Evolutionary conservation across 2,329 filamentous ascomycete genomes (phyloP), one percentile per base, ranked within the genome.

Genomic region (Ophiobolus disseminans): DNA sequence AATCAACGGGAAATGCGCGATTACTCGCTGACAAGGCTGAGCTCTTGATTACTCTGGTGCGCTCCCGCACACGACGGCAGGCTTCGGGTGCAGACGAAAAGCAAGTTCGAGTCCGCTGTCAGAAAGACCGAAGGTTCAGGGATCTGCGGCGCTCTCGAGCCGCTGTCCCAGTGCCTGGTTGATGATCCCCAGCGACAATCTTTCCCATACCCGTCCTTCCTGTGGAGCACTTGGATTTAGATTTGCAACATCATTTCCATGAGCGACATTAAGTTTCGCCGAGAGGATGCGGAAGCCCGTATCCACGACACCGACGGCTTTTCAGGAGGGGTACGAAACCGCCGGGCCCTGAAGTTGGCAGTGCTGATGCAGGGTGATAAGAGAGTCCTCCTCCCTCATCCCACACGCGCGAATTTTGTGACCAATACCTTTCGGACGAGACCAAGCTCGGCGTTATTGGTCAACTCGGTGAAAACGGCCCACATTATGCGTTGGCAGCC

Each of bases 401-500:
- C 53, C 45, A 20, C 40, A 40, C 36, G 53, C 46, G 55, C 50
- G 48, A 54, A 53, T 56, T 57, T 60, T 37, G 53, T 52, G 57
- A 55, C 66, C 65, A 71, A 70, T 72, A 65, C 66, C 60, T 61
- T 61, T 60, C 60, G 53, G 62, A 61, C 52, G 28, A 38, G 34
- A 30, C 19, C 25, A 45, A 37, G 25, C 13, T 45, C 42, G 42
- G 34, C 54, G 58, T 58, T 58, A 59, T 51, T 58, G 58, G 55
- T 50, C 41, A 55, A 40, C 28, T 47, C 23, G 28, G 37, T 46
- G 36, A 35, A 30, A 45, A 45, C 42, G 70, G 65, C 68, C 68
- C 65, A 60, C 62, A 62, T 57, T 58, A 68, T 72, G 69, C 66
- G 69, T 70, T 72, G 69, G 66, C 70, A 72, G 55, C 64, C 52